Base-by-base conservation (phyloP, 2,329 filamentous ascomycete species). In the Huntiella bhutanensis region DNA sequence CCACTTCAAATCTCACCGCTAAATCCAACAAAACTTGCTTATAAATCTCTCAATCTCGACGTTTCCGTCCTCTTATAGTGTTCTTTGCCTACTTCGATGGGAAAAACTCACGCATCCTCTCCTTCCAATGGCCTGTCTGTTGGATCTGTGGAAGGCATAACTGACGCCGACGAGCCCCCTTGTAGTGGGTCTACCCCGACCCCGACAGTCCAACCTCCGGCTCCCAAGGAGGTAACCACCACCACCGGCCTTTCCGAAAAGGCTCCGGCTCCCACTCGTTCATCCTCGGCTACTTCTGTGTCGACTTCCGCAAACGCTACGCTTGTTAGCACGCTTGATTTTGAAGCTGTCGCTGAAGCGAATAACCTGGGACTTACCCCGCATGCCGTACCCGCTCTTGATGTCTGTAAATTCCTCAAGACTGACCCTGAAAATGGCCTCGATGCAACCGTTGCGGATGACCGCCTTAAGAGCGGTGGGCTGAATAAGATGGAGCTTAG, bases 401-500 rank as follows among this genome's bases (percentile, higher is more conserved):
- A 58, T 49, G 52, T 62, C 53, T 57, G 58, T 49, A 49, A 49
- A 28, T 53, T 57, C 42, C 60, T 70, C 54, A 57, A 60, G 49
- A 67, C 68, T 51, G 58, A 65, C 53, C 53, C 62, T 51, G 57
- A 64, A 47, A 56, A 80, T 77, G 80, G 80, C 57, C 68, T 84
- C 63, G 70, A 67, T 58, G 62, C 60, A 55, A 58, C 65, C 54
- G 77, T 82, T 60, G 79, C 78, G 52, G 68, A 70, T 60, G 66
- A 67, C 64, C 79, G 79, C 59, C 69, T 83, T 56, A 62, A 63
- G 60, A 67, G 69, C 58, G 66, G 82, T 70, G 80, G 80, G 54
- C 69, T 72, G 54, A 85, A 85, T 65, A 71, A 70, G 58, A 73
- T 84, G 65, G 73, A 79, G 62, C 73, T 75, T 62, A 73, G 77